A percentile compares a stretch with the other conserved stretches of the same genome.
These are phyloP conservation scores for Ceratocystis cubensis DNA, from an alignment of 2,329 filamentous ascomycete genomes.

Conservation along the genomic window DNA sequence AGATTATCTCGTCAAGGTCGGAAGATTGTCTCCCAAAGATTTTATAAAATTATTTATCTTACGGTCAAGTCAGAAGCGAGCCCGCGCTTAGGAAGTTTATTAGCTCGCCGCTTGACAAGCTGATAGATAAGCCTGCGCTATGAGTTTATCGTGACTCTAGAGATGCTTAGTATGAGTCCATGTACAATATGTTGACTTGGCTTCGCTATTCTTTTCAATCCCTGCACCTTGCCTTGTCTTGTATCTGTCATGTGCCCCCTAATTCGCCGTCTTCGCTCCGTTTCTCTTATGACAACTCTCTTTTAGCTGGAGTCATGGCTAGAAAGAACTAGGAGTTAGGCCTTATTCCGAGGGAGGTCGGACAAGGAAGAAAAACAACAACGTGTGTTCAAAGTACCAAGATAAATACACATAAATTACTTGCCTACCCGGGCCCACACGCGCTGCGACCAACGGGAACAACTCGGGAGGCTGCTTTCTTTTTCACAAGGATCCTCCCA, in stretches of 20 bases:
- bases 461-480: conserved; percentile 1
- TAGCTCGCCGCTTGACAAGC: background rate
- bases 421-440: conserved; percentile 1
- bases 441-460: conserved; percentile 7
- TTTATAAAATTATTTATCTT: background rate
- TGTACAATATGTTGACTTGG: background rate
- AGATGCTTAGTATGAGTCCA: background rate
- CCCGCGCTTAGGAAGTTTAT: background rate
- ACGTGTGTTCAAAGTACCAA: background rate
- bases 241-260: background rate
- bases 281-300: no score
- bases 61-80: background rate
- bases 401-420: background rate
- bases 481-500: background rate
- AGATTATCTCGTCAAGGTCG: background rate
- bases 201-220: background rate
- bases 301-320: no score
- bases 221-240: background rate
- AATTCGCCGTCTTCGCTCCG: background rate
- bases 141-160: background rate
- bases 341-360: background rate
- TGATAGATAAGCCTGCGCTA: background rate
- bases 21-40: background rate
- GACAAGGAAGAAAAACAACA: background rate
- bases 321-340: background rate